These are phyloP conservation scores for Podosphaera xanthii DNA, from an alignment of 2,329 filamentous ascomycete species.

Conservation along the genomic window DNA sequence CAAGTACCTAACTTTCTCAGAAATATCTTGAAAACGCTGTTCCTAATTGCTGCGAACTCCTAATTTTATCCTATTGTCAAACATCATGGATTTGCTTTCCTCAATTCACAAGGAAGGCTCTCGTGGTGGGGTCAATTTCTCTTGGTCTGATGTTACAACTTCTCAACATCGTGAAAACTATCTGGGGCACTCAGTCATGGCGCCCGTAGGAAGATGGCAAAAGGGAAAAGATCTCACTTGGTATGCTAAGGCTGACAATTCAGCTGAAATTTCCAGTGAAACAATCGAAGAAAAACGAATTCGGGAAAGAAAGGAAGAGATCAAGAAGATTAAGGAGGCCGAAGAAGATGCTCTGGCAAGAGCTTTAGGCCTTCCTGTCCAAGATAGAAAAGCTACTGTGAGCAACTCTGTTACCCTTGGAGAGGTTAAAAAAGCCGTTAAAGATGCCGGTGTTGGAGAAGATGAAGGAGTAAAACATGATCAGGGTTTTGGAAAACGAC, in stretches of 20 bases:
- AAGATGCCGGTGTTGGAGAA: slow-evolving; percentile 21
- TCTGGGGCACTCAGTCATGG: slow-evolving; percentile 52
- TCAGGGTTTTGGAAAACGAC: slow-evolving; percentile 15
- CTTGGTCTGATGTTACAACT: slow-evolving; percentile 80
- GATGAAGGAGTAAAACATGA: slow-evolving; percentile 14
- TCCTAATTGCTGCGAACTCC: neutral
- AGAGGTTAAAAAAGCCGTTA: slow-evolving; percentile 31
- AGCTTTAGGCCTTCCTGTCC: slow-evolving; percentile 58
- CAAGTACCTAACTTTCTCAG: neutral
- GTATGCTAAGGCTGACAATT: slow-evolving; percentile 35
- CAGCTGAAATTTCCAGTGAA: slow-evolving; percentile 27
- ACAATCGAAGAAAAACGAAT: slow-evolving; percentile 34
- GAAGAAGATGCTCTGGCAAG: slow-evolving; percentile 78
- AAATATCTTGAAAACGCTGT: neutral
- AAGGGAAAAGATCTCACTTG: slow-evolving; percentile 38
- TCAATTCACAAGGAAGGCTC: slow-evolving; percentile 79
- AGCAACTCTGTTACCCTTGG: slow-evolving; percentile 48
- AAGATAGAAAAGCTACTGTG: slow-evolving; percentile 29
- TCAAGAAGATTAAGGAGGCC: slow-evolving; percentile 64
- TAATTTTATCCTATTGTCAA: neutral
- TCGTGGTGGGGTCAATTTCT: slow-evolving; percentile 85
- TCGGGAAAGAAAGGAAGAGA: slow-evolving; percentile 49
- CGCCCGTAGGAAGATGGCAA: slow-evolving; percentile 53
- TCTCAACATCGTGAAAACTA: slow-evolving; percentile 80
- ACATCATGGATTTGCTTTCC: slow-evolving; percentile 70